Conservation (phyloP, 305 asterid species). For the Rubia tinctorum region DNA sequence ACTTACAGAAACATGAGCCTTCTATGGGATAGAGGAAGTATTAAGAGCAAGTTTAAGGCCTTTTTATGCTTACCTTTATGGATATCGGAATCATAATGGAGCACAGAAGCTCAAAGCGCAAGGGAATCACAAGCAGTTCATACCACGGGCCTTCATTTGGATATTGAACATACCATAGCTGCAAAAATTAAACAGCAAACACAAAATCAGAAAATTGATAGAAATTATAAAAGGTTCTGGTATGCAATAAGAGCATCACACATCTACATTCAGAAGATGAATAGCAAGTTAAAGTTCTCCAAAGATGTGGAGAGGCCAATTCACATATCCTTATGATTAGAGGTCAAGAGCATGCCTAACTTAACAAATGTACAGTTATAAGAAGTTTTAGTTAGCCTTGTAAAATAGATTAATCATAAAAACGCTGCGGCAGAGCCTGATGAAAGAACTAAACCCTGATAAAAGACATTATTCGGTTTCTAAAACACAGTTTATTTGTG, state of each 20-base stretch:
- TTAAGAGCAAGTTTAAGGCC: slow-evolving; percentile 9
- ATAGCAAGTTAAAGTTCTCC: not conserved
- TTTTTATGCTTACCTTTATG: slow-evolving; percentile 63
- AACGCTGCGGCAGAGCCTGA: not conserved
- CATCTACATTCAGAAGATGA: slow-evolving; percentile 3
- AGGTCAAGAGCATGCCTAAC: slow-evolving; percentile 5
- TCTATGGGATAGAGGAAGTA: not conserved
- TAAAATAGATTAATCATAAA: not conserved
- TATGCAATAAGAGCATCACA: slow-evolving; percentile 1
- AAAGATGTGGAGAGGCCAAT: not conserved
- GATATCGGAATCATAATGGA: slow-evolving; percentile 99
- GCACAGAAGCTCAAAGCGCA: slow-evolving; percentile 97
- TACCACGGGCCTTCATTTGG: slow-evolving; percentile 99
- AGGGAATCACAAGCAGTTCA: slow-evolving; percentile 92
- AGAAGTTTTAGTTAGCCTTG: not conserved
- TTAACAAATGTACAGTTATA: not conserved
- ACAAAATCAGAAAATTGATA: not conserved
- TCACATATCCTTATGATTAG: not conserved
- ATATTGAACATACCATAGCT: slow-evolving; percentile 95
- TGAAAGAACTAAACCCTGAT: not conserved
- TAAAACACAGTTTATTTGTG: not conserved
- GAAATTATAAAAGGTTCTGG: not conserved
- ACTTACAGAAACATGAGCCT: not conserved
- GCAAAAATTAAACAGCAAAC: slow-evolving; percentile 31
- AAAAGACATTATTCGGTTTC: not conserved